phyloP scores from a whole-genome alignment of 345 rosid genomes.

The Linum trigynum region DNA sequence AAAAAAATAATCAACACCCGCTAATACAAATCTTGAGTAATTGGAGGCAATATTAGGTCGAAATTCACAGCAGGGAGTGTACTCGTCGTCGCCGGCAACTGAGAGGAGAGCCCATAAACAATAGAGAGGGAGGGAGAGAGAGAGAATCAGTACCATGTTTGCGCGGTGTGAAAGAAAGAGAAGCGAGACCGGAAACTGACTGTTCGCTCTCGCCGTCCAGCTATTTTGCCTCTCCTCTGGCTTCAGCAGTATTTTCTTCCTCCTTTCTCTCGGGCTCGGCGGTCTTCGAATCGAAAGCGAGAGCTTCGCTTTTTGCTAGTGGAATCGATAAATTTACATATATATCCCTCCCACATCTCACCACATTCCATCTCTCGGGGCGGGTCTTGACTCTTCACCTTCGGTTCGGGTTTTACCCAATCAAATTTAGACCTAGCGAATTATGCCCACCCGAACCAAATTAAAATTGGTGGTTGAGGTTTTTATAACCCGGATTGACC shows the following conservation, averaged over 20 bases:
- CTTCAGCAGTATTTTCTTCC: not conserved
- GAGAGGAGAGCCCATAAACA: not conserved
- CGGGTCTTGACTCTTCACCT: too few relatives aligned
- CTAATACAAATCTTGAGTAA: not conserved
- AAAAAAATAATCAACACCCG: not conserved
- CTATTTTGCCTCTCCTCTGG: not conserved
- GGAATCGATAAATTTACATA: conserved; percentile 20
- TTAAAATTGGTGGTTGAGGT: too few relatives aligned
- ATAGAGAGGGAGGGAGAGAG: not conserved
- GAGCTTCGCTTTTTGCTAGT: too few relatives aligned
- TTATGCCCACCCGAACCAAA: too few relatives aligned
- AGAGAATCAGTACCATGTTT: conserved; percentile 1
- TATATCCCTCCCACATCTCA: too few relatives aligned
- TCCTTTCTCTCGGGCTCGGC: not conserved
- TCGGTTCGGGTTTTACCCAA: too few relatives aligned
- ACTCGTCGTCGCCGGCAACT: not conserved
- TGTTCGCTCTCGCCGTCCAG: not conserved
- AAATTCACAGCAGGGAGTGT: not conserved
- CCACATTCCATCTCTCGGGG: too few relatives aligned
- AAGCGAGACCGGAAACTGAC: not conserved
- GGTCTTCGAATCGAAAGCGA: not conserved
- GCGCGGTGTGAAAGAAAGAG: not conserved
- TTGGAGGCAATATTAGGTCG: not conserved
- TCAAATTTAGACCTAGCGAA: too few relatives aligned
- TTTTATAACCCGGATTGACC: too few relatives aligned